phyloP scores from a whole-genome alignment of 371 early-diverging fungal genomes.

The Zychaea mexicana region DNA sequence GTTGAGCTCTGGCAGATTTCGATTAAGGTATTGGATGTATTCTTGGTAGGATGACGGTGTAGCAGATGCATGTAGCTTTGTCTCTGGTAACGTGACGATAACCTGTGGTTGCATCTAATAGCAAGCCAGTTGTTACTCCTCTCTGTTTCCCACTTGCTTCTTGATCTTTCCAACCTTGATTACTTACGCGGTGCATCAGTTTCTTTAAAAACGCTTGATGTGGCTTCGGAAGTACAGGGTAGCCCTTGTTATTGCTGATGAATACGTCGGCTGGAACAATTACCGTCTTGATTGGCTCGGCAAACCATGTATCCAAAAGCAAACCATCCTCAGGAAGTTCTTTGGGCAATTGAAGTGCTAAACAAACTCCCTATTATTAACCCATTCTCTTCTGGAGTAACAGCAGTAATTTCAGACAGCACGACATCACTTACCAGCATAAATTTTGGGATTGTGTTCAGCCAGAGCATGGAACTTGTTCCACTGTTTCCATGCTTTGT shows the following conservation, averaged over 20 bases:
- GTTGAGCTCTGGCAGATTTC: conserved; percentile 61
- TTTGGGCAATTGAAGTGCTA: conserved; percentile 67
- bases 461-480: conserved; percentile 65
- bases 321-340: conserved; percentile 54
- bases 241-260: conserved; percentile 77
- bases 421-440: conserved; percentile 56
- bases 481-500: conserved; percentile 64
- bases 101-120: conserved; percentile 52
- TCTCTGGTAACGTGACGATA: conserved; percentile 45
- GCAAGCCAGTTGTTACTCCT: not conserved
- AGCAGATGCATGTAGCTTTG: conserved; percentile 31
- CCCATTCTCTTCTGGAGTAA: not conserved
- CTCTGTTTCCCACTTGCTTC: not conserved
- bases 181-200: conserved; percentile 56
- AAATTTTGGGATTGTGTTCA: conserved; percentile 55
- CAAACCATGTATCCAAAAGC: conserved; percentile 75
- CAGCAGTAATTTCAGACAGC: no score
- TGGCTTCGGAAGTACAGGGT: conserved; percentile 81
- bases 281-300: conserved; percentile 83
- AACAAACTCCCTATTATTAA: not conserved
- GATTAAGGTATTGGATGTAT: conserved; percentile 71
- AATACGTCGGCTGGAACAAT: conserved; percentile 77
- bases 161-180: not conserved
- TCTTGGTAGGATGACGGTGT: conserved; percentile 58
- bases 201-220: conserved; percentile 73